These are phyloP conservation scores for Solanum chmielewskii DNA, from an alignment of 257 asterid species.

Conservation along the genomic window DNA sequence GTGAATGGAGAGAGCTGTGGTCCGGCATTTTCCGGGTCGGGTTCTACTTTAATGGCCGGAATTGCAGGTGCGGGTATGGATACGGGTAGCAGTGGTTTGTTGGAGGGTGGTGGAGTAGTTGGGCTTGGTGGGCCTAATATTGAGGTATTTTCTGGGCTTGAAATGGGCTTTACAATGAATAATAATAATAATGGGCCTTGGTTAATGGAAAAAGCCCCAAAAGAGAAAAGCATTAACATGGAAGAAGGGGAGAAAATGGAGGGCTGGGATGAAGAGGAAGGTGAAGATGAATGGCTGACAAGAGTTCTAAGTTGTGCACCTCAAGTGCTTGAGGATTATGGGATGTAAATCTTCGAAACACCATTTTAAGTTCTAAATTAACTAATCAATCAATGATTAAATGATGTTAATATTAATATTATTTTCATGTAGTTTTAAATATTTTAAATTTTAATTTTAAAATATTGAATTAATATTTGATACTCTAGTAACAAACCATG, in stretches of 20 bases:
- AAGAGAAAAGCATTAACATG: background rate
- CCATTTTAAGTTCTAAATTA: background rate
- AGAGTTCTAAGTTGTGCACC: background rate
- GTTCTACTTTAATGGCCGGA: conserved; percentile 5
- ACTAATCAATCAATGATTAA: background rate
- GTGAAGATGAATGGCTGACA: conserved; percentile 8
- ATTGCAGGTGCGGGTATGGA: background rate
- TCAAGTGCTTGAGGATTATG: background rate
- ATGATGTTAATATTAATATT: background rate
- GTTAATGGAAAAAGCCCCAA: background rate
- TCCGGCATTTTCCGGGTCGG: conserved; percentile 3
- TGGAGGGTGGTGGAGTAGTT: background rate
- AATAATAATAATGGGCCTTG: background rate
- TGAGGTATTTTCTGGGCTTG: conserved; percentile 1
- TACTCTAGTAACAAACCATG: background rate
- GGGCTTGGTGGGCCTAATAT: background rate
- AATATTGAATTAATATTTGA: too few relatives aligned
- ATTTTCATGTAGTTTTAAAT: background rate
- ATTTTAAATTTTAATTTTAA: too few relatives aligned
- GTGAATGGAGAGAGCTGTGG: conserved; percentile 1
- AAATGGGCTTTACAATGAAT: background rate
- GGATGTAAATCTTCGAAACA: background rate
- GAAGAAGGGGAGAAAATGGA: background rate
- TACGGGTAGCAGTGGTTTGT: background rate
- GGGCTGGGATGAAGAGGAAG: conserved; percentile 1